These are phyloP conservation scores for Abrus pulchellus DNA, from an alignment of 306 rosid species.

Conservation along the genomic window DNA sequence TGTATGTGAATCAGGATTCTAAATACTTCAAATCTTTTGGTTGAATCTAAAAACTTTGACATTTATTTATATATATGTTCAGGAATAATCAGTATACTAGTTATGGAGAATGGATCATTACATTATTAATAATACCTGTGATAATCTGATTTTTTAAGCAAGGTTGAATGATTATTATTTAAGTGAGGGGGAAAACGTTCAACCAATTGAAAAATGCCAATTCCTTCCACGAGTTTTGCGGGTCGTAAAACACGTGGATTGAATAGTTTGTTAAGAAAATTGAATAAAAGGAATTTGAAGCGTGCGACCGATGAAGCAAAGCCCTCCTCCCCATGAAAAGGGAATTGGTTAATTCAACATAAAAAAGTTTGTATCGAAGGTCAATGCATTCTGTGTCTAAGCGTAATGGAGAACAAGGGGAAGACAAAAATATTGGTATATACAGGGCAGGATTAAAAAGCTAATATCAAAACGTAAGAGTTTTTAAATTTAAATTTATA, in stretches of 20 bases:
- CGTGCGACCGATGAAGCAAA: no score
- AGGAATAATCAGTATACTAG: not conserved
- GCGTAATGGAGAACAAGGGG: not conserved
- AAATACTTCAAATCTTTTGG: not conserved
- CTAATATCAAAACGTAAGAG: no score
- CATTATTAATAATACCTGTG: not conserved
- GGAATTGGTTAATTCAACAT: constrained; percentile 26
- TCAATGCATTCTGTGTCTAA: not conserved
- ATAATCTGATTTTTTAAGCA: not conserved
- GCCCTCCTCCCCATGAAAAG: no score
- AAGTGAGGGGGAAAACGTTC: not conserved
- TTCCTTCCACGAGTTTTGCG: not conserved
- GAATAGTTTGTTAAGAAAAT: not conserved
- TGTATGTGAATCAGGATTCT: not conserved
- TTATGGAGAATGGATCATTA: not conserved
- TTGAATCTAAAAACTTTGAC: not conserved
- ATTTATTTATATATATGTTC: not conserved
- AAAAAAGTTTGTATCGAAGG: not conserved
- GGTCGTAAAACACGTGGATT: constrained; percentile 35
- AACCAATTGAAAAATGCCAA: constrained; percentile 8
- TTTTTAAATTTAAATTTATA: no score
- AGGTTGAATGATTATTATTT: not conserved
- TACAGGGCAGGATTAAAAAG: no score
- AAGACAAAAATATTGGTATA: not conserved
- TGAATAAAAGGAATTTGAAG: not conserved